These are phyloP conservation scores for Phanerochaete sordida DNA, from an alignment of 768 basidiomycete genomes.

Conservation along the genomic window DNA sequence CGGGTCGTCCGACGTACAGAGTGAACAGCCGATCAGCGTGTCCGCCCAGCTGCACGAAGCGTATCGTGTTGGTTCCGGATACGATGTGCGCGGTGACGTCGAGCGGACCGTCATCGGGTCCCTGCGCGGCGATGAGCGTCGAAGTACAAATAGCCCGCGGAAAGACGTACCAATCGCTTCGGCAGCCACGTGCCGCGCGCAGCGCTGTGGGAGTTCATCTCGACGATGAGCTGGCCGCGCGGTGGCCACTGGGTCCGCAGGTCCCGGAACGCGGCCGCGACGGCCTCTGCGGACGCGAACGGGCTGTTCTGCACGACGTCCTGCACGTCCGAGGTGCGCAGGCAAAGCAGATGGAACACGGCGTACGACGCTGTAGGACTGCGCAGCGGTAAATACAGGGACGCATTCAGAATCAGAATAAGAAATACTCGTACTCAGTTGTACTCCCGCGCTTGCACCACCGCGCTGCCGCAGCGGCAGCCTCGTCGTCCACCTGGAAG, in stretches of 20 bases:
- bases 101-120: slow-evolving; percentile 14
- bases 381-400: neutral
- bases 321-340: slow-evolving; percentile 11
- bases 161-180: slow-evolving; percentile 6
- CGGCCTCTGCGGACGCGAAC: slow-evolving; percentile 6
- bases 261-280: slow-evolving; percentile 12
- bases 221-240: slow-evolving; percentile 14
- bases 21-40: slow-evolving; percentile 19
- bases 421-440: neutral
- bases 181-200: slow-evolving; percentile 9
- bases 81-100: slow-evolving; percentile 18
- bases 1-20: slow-evolving; percentile 14
- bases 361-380: neutral
- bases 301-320: slow-evolving; percentile 4
- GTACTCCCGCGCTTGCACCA: slow-evolving; percentile 12
- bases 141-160: no score
- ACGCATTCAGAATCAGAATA: no score
- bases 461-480: slow-evolving; percentile 8
- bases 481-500: slow-evolving; percentile 18
- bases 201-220: slow-evolving; percentile 1
- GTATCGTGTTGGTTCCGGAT: slow-evolving; percentile 16
- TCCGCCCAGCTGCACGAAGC: slow-evolving; percentile 19
- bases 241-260: slow-evolving; percentile 17
- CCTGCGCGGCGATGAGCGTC: slow-evolving; percentile 1
- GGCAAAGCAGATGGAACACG: slow-evolving; percentile 16